phyloP scores from a whole-genome alignment of 1,139 yeast species.

The Taphrina communis region DNA sequence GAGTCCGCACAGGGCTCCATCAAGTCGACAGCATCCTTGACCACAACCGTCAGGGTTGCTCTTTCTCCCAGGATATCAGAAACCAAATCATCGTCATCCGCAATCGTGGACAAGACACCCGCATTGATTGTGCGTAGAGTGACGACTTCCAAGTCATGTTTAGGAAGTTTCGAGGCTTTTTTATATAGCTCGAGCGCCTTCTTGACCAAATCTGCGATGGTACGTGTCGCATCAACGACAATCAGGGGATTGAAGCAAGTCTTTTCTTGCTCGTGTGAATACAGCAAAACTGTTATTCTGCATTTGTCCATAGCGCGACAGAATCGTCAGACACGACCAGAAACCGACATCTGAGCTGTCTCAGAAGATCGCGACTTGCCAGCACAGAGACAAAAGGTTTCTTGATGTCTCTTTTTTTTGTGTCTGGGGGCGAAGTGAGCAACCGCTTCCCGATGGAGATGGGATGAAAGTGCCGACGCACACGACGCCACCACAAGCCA shows the following conservation, averaged over 20 bases:
- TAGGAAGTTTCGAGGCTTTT: not conserved
- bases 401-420: too few species aligned
- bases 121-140: conserved; percentile 10
- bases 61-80: conserved; percentile 17
- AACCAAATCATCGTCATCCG: conserved; percentile 16
- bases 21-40: conserved; percentile 19
- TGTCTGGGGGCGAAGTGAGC: too few species aligned
- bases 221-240: not conserved
- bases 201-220: conserved; percentile 5
- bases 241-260: conserved; percentile 25
- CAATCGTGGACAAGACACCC: conserved; percentile 15
- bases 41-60: conserved; percentile 17
- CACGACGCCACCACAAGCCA: conserved; percentile 14
- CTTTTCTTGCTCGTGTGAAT: not conserved
- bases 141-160: not conserved
- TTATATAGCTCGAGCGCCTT: conserved; percentile 16
- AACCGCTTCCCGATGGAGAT: too few species aligned
- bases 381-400: too few species aligned
- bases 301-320: conserved; percentile 14
- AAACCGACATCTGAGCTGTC: too few species aligned
- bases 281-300: conserved; percentile 11
- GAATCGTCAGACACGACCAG: not conserved
- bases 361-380: too few species aligned
- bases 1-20: not conserved
- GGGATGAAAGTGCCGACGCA: not conserved